phyloP scores from a whole-genome alignment of 345 rosid species.

The Cardamine occulta region DNA sequence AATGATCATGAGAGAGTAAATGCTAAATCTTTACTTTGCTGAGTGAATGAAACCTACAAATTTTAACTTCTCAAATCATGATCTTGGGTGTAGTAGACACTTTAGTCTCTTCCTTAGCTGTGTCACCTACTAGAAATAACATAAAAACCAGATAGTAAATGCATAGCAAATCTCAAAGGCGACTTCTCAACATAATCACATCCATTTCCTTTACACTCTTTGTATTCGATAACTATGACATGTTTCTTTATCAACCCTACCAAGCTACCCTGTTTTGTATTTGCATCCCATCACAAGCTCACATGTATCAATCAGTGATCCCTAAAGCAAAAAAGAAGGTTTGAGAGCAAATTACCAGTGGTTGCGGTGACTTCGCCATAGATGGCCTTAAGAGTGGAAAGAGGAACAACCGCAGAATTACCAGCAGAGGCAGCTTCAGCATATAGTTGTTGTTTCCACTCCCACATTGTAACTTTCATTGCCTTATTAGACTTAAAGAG shows the following conservation, averaged over 20 bases:
- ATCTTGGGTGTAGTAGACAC: constrained; percentile 30
- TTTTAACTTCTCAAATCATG: constrained; percentile 30
- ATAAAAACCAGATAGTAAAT: constrained; percentile 19
- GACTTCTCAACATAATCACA: not conserved
- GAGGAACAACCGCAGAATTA: constrained; percentile 59
- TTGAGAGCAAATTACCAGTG: constrained; percentile 3
- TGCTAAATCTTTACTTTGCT: constrained; percentile 15
- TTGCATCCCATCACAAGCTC: not conserved
- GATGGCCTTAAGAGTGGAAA: constrained; percentile 67
- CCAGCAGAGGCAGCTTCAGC: constrained; percentile 65
- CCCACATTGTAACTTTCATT: constrained; percentile 72
- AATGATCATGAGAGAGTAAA: constrained; percentile 19
- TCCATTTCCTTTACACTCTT: not conserved
- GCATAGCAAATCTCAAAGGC: not conserved
- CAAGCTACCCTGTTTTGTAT: not conserved
- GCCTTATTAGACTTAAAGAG: constrained; percentile 60
- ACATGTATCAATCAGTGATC: not conserved
- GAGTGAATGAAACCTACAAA: constrained; percentile 2
- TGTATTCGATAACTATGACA: not conserved
- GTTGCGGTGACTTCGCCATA: constrained; percentile 64
- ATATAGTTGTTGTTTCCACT: constrained; percentile 86
- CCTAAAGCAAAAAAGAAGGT: constrained; percentile 1
- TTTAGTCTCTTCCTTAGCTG: constrained; percentile 34
- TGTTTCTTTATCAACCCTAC: not conserved
- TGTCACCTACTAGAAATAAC: constrained; percentile 26